Evolutionary conservation across 805 yeast genomes (phyloP), one percentile per base, ranked within the genome.

Genomic region (Candida orba): DNA sequence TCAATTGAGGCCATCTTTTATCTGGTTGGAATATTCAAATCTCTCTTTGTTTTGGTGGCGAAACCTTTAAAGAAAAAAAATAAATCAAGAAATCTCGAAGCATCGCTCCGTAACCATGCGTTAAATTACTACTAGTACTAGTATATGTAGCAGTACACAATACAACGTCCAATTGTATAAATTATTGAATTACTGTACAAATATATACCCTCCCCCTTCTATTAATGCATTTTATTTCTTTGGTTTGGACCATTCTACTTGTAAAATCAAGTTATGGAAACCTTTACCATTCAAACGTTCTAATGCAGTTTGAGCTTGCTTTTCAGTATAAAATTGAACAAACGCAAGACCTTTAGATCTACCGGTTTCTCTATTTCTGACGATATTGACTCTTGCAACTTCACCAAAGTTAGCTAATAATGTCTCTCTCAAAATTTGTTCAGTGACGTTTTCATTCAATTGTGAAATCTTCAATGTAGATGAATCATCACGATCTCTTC

Each of bases 271-370:
- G 59, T 82, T 84, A 76, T 84, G 85, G 76, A 84, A 84, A 75
- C 97, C 96, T 72, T 79, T 84, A 59, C 97, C 96, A 64, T 93
- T 75, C 66, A 89, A 75, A 50, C 63, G 62, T 50, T 84, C 80
- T 67, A 84, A 71, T 41, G 96, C 98, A 52, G 63, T 65, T 66
- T 84, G 81, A 36, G 98, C 99, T 53, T 68, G 70, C 45, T 66
- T 64, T 59, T 79, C 79, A 44, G 80, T 74, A 47, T 74, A 77
- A 64, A 85, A 85, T 48, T 91, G 82, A 52, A 90, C 95, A 66
- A 87, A 93, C 6, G 98, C 98, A 66, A 91, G 80, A 60, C 99
- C 99, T 69, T 88, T 84, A 37, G 96, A 85, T 66, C 82, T 83
- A 52, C 95, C 93, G 24, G 98, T 93, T 57, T 85, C 95, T 69